These are phyloP conservation scores for Nitzschia sp. DNA, from an alignment of 108 stramenopile genomes.

Conservation along the genomic window DNA sequence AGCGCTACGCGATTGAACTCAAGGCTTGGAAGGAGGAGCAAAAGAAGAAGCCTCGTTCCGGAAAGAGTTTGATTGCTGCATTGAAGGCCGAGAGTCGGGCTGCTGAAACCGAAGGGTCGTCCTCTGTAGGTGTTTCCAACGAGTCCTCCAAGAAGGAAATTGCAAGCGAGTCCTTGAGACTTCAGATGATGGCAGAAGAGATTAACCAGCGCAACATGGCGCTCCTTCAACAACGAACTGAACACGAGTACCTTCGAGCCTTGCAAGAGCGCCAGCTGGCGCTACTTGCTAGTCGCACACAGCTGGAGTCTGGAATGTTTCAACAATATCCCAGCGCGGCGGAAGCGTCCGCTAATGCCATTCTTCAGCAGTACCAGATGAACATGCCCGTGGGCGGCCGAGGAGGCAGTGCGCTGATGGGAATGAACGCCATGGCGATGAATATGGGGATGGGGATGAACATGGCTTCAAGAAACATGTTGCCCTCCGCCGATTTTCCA, in stretches of 20 bases:
- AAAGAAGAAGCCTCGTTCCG: slow-evolving; percentile 13
- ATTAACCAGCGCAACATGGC: slow-evolving; percentile 6
- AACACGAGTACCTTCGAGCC: slow-evolving; percentile 19
- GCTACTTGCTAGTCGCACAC: slow-evolving; percentile 2
- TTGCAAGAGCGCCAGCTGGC: slow-evolving; percentile 25
- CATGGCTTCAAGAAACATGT: slow-evolving; percentile 10
- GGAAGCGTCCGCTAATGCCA: slow-evolving; percentile 35
- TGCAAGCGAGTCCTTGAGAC: neutral
- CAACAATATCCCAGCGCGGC: slow-evolving; percentile 29
- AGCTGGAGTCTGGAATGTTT: neutral
- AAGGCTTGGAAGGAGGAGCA: slow-evolving; percentile 39
- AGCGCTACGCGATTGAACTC: slow-evolving; percentile 38
- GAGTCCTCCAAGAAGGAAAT: neutral
- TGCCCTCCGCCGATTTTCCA: slow-evolving; percentile 1
- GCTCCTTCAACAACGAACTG: slow-evolving; percentile 7
- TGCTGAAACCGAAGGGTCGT: neutral
- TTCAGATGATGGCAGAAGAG: slow-evolving; percentile 11
- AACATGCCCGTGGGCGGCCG: neutral
- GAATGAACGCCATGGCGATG: slow-evolving; percentile 13
- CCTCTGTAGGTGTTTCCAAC: neutral
- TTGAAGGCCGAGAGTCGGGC: slow-evolving; percentile 1
- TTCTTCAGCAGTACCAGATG: slow-evolving; percentile 23
- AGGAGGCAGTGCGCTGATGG: neutral
- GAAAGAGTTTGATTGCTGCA: slow-evolving; percentile 6
- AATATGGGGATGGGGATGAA: slow-evolving; percentile 22